These are phyloP conservation scores for Coffea eugenioides DNA, from an alignment of 257 asterid genomes.

Conservation along the genomic window DNA sequence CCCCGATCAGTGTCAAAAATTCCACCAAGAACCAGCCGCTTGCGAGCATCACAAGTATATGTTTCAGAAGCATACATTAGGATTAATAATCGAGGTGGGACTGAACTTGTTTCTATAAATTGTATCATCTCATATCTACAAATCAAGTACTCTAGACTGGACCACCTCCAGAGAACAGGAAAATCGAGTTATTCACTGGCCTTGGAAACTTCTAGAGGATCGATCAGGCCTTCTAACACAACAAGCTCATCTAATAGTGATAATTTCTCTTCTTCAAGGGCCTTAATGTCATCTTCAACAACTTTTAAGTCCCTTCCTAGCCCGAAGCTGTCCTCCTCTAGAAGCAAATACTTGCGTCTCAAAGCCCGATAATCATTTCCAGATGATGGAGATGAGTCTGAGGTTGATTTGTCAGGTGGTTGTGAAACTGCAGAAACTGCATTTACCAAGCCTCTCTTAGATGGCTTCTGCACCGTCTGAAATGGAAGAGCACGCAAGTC, in stretches of 20 bases:
- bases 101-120: not conserved
- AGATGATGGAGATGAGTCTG: slow-evolving; percentile 44
- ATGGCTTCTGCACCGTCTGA: slow-evolving; percentile 46
- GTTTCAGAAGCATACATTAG: not conserved
- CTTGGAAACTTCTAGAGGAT: slow-evolving; percentile 56
- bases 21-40: not conserved
- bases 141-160: not conserved
- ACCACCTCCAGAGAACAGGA: not conserved
- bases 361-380: slow-evolving; percentile 69
- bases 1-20: too few relatives aligned
- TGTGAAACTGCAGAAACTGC: slow-evolving; percentile 34
- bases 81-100: not conserved
- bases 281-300: slow-evolving; percentile 61
- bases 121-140: slow-evolving; percentile 2
- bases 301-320: slow-evolving; percentile 59
- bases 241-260: slow-evolving; percentile 80
- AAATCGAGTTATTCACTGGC: slow-evolving; percentile 31
- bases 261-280: slow-evolving; percentile 83
- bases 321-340: slow-evolving; percentile 77
- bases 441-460: slow-evolving; percentile 36
- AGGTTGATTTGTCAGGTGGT: slow-evolving; percentile 35
- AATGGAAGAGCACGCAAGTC: slow-evolving; percentile 25
- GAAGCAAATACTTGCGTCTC: slow-evolving; percentile 69
- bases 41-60: not conserved
- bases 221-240: slow-evolving; percentile 82